phyloP scores from a whole-genome alignment of 2,329 filamentous ascomycete genomes.

The Penicillium sp. region DNA sequence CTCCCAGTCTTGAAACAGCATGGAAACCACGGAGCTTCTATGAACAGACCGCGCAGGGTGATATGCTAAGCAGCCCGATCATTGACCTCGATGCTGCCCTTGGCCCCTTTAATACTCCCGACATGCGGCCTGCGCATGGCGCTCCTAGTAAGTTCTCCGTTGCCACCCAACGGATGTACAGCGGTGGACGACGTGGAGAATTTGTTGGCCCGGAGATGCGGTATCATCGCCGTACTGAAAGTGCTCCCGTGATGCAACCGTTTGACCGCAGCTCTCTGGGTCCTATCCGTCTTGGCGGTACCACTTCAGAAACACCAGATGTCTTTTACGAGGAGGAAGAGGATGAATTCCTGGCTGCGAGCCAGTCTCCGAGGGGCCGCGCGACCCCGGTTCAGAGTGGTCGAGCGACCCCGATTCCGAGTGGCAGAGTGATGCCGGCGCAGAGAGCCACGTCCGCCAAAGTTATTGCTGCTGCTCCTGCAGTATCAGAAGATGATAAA shows the following conservation, averaged over 20 bases:
- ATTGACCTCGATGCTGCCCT: constrained; percentile 93
- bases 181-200: constrained; percentile 45
- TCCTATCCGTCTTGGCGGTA: constrained; percentile 37
- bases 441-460: not conserved
- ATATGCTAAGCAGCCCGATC: constrained; percentile 65
- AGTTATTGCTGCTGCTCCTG: not conserved
- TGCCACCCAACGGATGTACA: constrained; percentile 46
- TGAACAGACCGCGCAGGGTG: constrained; percentile 51
- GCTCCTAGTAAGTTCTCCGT: constrained; percentile 37
- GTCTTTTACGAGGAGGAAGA: constrained; percentile 51
- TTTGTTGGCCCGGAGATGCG: constrained; percentile 48
- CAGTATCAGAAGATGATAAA: not conserved
- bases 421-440: not conserved
- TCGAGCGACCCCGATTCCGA: constrained; percentile 1
- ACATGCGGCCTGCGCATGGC: constrained; percentile 34
- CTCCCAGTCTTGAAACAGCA: constrained; percentile 33
- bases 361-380: constrained; percentile 25
- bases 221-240: constrained; percentile 49
- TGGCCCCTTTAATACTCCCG: constrained; percentile 77
- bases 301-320: constrained; percentile 41
- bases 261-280: constrained; percentile 43
- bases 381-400: not conserved
- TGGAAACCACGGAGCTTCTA: constrained; percentile 46
- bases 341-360: constrained; percentile 46
- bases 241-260: constrained; percentile 48